phyloP scores from a whole-genome alignment of 1,139 yeast species.

The Pichia terricola region DNA sequence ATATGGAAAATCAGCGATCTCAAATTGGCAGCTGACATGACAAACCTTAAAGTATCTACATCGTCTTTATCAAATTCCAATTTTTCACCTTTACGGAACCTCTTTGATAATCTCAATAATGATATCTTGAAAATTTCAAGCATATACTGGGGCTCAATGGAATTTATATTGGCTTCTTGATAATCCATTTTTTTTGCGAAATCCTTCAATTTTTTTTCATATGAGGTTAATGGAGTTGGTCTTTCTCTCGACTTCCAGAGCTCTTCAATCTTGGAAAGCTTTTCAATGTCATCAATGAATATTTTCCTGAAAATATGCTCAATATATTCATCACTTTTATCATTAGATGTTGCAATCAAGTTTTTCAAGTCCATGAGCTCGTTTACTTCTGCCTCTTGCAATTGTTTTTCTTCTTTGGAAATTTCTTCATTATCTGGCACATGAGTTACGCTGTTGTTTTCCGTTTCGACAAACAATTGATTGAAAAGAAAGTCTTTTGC shows the following conservation, averaged over 20 bases:
- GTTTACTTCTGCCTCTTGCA: constrained; percentile 61
- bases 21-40: constrained; percentile 78
- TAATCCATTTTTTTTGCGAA: constrained; percentile 16
- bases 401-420: constrained; percentile 57
- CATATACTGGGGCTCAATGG: constrained; percentile 41
- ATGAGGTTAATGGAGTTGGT: constrained; percentile 33
- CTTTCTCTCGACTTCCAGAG: constrained; percentile 66
- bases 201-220: too few relatives aligned
- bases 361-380: constrained; percentile 61
- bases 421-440: constrained; percentile 46
- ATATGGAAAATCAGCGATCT: constrained; percentile 69
- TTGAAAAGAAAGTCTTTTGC: constrained; percentile 83
- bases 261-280: constrained; percentile 60
- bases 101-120: constrained; percentile 37
- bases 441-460: constrained; percentile 10
- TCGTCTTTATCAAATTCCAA: constrained; percentile 91
- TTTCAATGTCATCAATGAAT: constrained; percentile 62
- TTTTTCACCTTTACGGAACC: constrained; percentile 35
- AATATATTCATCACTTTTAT: constrained; percentile 24
- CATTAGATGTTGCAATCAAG: constrained; percentile 27
- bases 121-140: constrained; percentile 49
- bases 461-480: constrained; percentile 62
- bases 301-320: constrained; percentile 43
- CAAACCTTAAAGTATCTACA: constrained; percentile 80
- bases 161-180: constrained; percentile 40